Conservation (phyloP, 441 rosid genomes). For the Erysimum pusillum region DNA sequence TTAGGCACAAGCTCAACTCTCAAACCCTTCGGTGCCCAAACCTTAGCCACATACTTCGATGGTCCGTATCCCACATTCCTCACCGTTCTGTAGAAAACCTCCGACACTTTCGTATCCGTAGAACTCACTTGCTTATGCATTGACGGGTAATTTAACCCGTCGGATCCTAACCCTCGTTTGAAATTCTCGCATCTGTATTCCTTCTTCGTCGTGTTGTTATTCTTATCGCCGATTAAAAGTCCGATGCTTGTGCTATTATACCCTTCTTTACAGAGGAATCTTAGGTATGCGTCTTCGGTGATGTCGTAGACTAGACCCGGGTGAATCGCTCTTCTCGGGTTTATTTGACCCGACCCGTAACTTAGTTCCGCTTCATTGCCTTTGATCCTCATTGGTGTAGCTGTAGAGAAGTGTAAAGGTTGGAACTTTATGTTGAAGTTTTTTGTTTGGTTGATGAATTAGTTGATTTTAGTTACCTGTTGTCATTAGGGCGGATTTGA, state of each 20-base stretch:
- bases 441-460: constrained; percentile 20
- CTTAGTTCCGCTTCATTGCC: constrained; percentile 56
- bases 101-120: constrained; percentile 43
- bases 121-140: constrained; percentile 56
- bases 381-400: constrained; percentile 68
- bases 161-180: constrained; percentile 57
- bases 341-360: constrained; percentile 71
- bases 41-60: constrained; percentile 55
- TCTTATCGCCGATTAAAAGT: constrained; percentile 46
- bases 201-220: constrained; percentile 44
- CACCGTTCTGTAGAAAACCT: constrained; percentile 59
- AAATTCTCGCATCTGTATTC: constrained; percentile 62
- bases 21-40: constrained; percentile 53
- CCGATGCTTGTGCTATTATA: constrained; percentile 61
- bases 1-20: constrained; percentile 53
- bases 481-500: constrained; percentile 77
- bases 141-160: constrained; percentile 72
- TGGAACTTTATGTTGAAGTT: constrained; percentile 10
- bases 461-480: constrained; percentile 49
- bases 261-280: constrained; percentile 69
- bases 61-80: constrained; percentile 52
- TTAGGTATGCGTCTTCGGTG: constrained; percentile 49
- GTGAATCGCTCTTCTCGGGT: constrained; percentile 58
- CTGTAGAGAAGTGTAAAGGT: constrained; percentile 48
- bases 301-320: constrained; percentile 70